Evolutionary conservation across 345 rosid genomes (phyloP).

Genomic region (Psidium guajava): DNA sequence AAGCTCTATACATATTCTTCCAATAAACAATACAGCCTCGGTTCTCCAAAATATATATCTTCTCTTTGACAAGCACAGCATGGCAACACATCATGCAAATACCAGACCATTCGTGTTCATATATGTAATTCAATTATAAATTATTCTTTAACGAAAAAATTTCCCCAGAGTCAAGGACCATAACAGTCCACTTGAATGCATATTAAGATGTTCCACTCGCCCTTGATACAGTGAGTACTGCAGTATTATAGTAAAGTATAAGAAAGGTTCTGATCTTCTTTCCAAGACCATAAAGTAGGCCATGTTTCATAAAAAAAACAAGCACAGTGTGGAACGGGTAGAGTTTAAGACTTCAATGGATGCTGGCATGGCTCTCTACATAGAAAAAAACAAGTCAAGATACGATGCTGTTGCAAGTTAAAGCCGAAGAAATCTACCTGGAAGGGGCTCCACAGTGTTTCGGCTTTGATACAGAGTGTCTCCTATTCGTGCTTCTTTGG

Average conservation of each 20-base stretch:
- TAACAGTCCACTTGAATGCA: not conserved
- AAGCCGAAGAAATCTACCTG: slow-evolving; percentile 35
- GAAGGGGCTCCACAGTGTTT: slow-evolving; percentile 67
- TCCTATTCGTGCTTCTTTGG: slow-evolving; percentile 93
- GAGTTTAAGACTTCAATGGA: not conserved
- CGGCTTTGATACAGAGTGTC: slow-evolving; percentile 62
- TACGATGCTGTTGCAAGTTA: not conserved
- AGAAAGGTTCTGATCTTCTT: not conserved
- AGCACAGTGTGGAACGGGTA: not conserved
- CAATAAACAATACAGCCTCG: not conserved
- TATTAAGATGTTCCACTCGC: not conserved
- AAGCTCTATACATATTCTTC: not conserved
- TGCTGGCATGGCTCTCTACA: not conserved
- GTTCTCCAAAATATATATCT: not conserved
- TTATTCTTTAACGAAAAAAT: not conserved
- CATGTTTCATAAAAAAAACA: not conserved
- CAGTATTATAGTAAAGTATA: not conserved
- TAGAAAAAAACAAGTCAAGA: not conserved
- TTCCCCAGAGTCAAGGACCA: not conserved
- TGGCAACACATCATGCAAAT: not conserved
- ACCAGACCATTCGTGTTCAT: not conserved
- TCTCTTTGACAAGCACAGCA: not conserved
- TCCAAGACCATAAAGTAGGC: not conserved
- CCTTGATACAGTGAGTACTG: not conserved
- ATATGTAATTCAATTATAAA: not conserved